Base-by-base conservation (phyloP, 768 basidiomycete species). In the Auriscalpium orientale region DNA sequence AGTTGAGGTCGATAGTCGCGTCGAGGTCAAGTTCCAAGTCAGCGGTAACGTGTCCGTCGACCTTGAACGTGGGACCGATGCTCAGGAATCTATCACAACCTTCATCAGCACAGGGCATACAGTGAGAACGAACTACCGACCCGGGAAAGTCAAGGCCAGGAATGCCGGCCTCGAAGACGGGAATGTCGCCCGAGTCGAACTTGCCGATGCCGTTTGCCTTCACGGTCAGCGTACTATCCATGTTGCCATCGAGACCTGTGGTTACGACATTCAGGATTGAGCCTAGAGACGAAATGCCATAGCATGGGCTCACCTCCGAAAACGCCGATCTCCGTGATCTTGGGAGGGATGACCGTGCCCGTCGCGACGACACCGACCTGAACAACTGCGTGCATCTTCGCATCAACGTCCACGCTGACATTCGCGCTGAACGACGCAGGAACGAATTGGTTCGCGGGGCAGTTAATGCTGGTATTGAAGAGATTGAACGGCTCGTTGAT, bases 31-130 rank as follows among this genome's bases (percentile, higher is more conserved):
- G 57, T 35, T 71, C 73, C n/a, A 76, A 44, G 8, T 50, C 52
- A 1, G 64, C 67, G 8, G 49, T 56, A 2, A 65, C 59, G 28
- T 68, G 37, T 3, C 67, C 76, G 33, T 72, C 68, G 55, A 82
- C 67, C 43, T 72, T 60, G 68, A 81, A 77, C 0, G 74, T 68
- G 4, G 80, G 79, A 0, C 79, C 80, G 28, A 82, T 60, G 12
- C 70, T 71, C 36, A 82, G 60, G 49, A 82, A 70, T 4, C 79
- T 78, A 36, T n/a, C 12, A 61, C 70, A 45, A n/a, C 28, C 8
- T 21, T 12, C 43, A 48, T 22, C 34, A 47, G 13, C 65, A 77
- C 74, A 78, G 45, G 79, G 77, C 64, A 81, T 73, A 60, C 76
- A 81, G 22, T 40, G 34, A 33, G 49, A 34, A 40, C 7, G n/a